A percentile compares a stretch with the other conserved stretches of the same genome.
phyloP scores from a whole-genome alignment of 2,329 filamentous ascomycete species.

The Fusarium chuoi region DNA sequence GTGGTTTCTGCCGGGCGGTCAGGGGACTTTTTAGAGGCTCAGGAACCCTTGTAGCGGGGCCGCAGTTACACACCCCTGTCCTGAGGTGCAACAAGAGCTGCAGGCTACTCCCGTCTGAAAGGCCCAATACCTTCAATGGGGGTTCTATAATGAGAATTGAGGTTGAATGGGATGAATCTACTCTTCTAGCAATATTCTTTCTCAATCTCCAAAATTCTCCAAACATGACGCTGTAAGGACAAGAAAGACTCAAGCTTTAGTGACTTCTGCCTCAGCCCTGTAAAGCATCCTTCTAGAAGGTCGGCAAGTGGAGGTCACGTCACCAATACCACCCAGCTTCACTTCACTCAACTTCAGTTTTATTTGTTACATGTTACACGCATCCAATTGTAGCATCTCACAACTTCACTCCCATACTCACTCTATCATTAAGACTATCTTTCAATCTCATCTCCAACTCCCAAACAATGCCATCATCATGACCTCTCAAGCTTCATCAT shows the following conservation, averaged over 20 bases:
- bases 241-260: background rate
- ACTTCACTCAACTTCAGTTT: background rate
- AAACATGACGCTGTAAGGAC: background rate
- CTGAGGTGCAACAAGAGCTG: background rate
- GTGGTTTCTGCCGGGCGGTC: slow-evolving; percentile 52
- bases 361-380: background rate
- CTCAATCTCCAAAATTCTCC: background rate
- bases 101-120: background rate
- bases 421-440: fast-evolving
- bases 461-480: slow-evolving; percentile 43
- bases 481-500: slow-evolving; percentile 36
- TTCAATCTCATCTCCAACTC: background rate
- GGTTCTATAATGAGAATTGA: background rate
- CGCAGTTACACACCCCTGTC: slow-evolving; percentile 17
- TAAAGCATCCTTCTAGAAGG: slow-evolving; percentile 27
- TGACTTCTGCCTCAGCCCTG: background rate
- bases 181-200: background rate
- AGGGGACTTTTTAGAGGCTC: slow-evolving; percentile 22
- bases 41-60: slow-evolving; percentile 17
- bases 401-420: background rate
- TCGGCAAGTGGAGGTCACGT: slow-evolving; percentile 20
- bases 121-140: too few relatives aligned
- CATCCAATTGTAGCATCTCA: background rate
- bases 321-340: slow-evolving; percentile 4
- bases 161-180: background rate